Evolutionary conservation across 306 rosid genomes (phyloP), one percentile per base, ranked within the genome.

Genomic region (Myrica gale): DNA sequence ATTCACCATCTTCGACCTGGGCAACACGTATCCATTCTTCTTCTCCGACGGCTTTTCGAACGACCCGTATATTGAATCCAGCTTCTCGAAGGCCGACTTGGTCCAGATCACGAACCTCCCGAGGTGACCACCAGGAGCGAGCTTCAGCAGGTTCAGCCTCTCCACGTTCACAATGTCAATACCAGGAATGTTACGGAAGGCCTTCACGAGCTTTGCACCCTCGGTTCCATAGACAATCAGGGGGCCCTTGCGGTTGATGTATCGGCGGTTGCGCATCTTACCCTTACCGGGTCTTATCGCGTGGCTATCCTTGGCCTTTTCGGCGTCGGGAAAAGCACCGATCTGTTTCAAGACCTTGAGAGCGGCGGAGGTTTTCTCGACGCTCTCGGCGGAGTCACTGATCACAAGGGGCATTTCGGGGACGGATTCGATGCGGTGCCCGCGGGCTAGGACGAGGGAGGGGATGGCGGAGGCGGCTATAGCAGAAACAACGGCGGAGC

Each of bases 51-150:
- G 16, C 87, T 85, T 93, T 3, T 93, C 98, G 6, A 93, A 93
- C 0, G 98, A 83, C 0, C 98, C 98, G 23, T 93, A 93, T 8
- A 93, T 85, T 0, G 97, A 90, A 52, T 93, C 98, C 0, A 93
- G 80, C 75, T 88, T 93, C 91, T 93, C 97, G 15, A 93, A 86
- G 20, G 98, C 98, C 5, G 91, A 81, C 45, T 90, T 89, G 0
- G 97, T 93, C 98, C 98, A 93, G 50, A 93, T 79, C 6, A 93
- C 91, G 6, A 93, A 89, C 76, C 98, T 82, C 0, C 98, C 98
- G 0, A 93, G 85, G 69, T 93, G 98, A 11, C 98, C 98, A 48
- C 95, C 98, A 0, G 98, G 98, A 0, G 98, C 98, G 0, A 93
- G 86, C 76, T 87, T 93, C 67, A 93, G 62, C 48, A 90, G 80